Percentiles rank a stretch among this genome's conserved stretches.
Evolutionary conservation across 495 filamentous ascomycete species (phyloP).

Genomic region (Usnea hakonensis): DNA sequence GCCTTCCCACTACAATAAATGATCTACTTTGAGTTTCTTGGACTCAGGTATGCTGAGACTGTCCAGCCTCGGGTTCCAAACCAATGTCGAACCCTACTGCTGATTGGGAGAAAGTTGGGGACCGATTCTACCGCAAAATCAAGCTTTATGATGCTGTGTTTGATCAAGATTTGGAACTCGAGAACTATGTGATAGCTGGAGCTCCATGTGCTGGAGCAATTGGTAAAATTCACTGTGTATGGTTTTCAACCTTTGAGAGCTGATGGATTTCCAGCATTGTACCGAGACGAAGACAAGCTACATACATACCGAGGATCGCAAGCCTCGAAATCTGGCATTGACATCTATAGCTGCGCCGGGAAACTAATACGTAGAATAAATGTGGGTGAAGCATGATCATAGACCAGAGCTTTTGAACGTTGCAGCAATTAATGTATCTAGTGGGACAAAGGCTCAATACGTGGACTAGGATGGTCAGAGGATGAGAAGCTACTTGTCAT

Average conservation of each 20-base stretch:
- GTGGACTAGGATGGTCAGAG: constrained; percentile 92
- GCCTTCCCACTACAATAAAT: background rate
- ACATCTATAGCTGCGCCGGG: constrained; percentile 88
- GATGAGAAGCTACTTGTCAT: constrained; percentile 89
- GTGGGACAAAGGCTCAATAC: constrained; percentile 89
- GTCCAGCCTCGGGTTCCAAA: background rate
- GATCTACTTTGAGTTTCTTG: background rate
- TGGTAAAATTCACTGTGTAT: constrained; percentile 48
- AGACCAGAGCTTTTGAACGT: constrained; percentile 15
- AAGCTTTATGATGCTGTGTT: constrained; percentile 89
- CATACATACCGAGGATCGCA: constrained; percentile 64
- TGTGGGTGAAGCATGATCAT: constrained; percentile 34
- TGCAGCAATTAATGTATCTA: constrained; percentile 33
- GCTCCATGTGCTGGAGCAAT: constrained; percentile 93
- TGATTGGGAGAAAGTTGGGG: constrained; percentile 87
- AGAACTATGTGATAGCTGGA: constrained; percentile 86
- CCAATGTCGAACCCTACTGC: constrained; percentile 58
- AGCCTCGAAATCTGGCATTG: constrained; percentile 72
- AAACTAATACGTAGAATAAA: constrained; percentile 67
- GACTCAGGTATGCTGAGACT: background rate
- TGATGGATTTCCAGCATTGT: constrained; percentile 55
- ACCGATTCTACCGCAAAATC: constrained; percentile 88
- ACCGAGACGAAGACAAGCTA: constrained; percentile 82
- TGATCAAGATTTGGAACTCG: constrained; percentile 83
- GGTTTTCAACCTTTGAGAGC: constrained; percentile 1